Evolutionary conservation across 148 eudicot species (phyloP).

Genomic region (Beta vulgaris): DNA sequence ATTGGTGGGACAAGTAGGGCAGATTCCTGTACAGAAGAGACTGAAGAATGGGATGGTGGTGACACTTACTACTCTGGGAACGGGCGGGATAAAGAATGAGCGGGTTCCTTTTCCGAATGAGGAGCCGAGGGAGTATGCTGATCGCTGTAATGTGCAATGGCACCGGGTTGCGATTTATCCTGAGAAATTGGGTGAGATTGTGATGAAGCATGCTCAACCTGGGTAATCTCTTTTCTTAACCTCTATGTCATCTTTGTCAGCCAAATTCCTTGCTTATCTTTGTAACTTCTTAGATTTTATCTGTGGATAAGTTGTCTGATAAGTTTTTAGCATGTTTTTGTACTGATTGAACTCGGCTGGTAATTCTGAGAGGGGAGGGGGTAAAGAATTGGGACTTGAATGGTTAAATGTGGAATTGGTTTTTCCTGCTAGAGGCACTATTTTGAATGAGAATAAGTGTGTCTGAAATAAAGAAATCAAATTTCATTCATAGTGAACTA

Average conservation of each 20-base stretch:
- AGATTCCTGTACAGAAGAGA: slow-evolving; percentile 69
- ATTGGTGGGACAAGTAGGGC: slow-evolving; percentile 84
- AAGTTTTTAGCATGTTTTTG: not conserved
- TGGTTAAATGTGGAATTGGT: not conserved
- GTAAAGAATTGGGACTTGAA: not conserved
- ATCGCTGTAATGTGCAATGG: slow-evolving; percentile 88
- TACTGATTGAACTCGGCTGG: not conserved
- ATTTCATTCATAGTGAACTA: not conserved
- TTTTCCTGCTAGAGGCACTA: too few species aligned
- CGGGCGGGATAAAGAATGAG: slow-evolving; percentile 88
- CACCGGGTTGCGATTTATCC: slow-evolving; percentile 81
- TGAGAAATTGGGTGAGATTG: slow-evolving; percentile 50
- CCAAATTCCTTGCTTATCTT: not conserved
- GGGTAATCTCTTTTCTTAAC: slow-evolving; percentile 45
- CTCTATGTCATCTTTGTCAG: not conserved
- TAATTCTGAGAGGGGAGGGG: not conserved
- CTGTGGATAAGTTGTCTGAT: not conserved
- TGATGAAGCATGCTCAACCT: slow-evolving; percentile 58
- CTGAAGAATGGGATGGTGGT: slow-evolving; percentile 59
- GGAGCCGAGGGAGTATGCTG: slow-evolving; percentile 82
- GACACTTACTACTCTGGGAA: slow-evolving; percentile 65
- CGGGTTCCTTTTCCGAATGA: slow-evolving; percentile 79
- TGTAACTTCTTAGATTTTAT: not conserved
- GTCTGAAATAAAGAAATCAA: not conserved
- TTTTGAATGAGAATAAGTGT: not conserved